Base-by-base conservation (phyloP, 768 basidiomycete species). In the Leccinum subgranulosum region DNA sequence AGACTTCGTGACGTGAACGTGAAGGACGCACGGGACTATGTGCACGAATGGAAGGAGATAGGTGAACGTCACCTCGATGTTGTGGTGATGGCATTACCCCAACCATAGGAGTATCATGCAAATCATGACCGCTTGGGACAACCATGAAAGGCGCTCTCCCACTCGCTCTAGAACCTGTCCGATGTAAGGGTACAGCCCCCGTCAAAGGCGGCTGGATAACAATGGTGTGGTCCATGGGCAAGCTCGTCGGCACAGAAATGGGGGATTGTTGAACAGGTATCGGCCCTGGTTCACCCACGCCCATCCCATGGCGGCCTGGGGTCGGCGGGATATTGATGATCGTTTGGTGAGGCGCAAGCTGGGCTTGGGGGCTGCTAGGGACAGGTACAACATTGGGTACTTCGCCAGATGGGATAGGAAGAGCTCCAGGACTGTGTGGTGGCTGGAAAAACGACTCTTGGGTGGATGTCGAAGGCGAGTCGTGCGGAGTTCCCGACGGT, bases 41-140 rank as follows among this genome's bases (percentile, higher is more conserved):
- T 21, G 60, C 67, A 25, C 65, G 65, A 48, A 68, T 66, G 45
- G 67, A 60, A 43, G 66, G 75, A 15, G 69, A 65, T 49, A 60
- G 64, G 27, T 14, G 63, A 29, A 58, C 29, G 58, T 57, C 60
- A 12, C 53, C 54, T 25, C 52, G n/a, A 41, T 57, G 61, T 11
- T 31, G 29, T 15, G 46, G 25, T 23, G 61, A 53, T 9, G 60
- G 58, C 39, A 62, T 49, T 12, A 58, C 23, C 3, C 58, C 66
- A 15, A 67, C 51, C n/a, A 65, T 27, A 48, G 65, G 53, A 43
- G 63, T 36, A 10, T 36, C 50, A 63, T 60, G 70, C 53, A 67
- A 63, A 21, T 60, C 64, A n/a, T 36, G 67, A 29, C 59, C 57
- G 25, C 53, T 46, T 34, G 36, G 63, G 11, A 62, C 17, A 34